These are phyloP conservation scores for Ogataea pignaliae DNA, from an alignment of 805 yeast species.

Conservation along the genomic window DNA sequence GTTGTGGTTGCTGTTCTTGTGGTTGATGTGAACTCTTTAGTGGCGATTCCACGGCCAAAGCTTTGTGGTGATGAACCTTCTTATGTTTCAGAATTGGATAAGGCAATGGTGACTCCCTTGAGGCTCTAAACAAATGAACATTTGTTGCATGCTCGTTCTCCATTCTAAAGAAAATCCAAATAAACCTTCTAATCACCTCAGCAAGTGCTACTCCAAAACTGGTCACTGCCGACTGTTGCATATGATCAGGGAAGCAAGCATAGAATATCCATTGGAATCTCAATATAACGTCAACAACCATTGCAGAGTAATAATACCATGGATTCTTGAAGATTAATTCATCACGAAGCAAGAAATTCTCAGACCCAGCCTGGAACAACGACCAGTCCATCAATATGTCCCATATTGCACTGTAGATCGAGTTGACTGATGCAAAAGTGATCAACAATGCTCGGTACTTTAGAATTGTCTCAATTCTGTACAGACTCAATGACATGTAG, in stretches of 20 bases:
- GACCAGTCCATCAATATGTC: slow-evolving; percentile 97
- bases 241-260: slow-evolving; percentile 66
- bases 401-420: slow-evolving; percentile 72
- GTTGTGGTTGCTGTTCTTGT: not conserved
- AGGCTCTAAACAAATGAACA: slow-evolving; percentile 78
- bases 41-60: not conserved
- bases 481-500: slow-evolving; percentile 69
- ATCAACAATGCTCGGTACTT: slow-evolving; percentile 57
- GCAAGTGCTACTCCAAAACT: slow-evolving; percentile 80
- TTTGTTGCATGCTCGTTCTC: slow-evolving; percentile 96
- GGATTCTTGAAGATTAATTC: slow-evolving; percentile 61
- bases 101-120: slow-evolving; percentile 83
- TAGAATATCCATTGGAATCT: slow-evolving; percentile 93
- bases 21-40: not conserved
- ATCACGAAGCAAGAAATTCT: slow-evolving; percentile 59
- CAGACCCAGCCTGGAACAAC: slow-evolving; percentile 60
- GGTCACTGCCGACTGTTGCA: slow-evolving; percentile 84
- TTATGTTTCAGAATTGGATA: slow-evolving; percentile 43
- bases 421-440: slow-evolving; percentile 67
- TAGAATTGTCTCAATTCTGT: slow-evolving; percentile 54
- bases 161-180: slow-evolving; percentile 90
- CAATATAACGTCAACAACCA: slow-evolving; percentile 64
- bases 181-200: slow-evolving; percentile 75
- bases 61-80: not conserved
- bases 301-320: slow-evolving; percentile 67